Percentiles rank a stretch among this genome's conserved stretches.
phyloP scores from a whole-genome alignment of 2,329 filamentous ascomycete genomes.

The Nigrograna mackinnonii region DNA sequence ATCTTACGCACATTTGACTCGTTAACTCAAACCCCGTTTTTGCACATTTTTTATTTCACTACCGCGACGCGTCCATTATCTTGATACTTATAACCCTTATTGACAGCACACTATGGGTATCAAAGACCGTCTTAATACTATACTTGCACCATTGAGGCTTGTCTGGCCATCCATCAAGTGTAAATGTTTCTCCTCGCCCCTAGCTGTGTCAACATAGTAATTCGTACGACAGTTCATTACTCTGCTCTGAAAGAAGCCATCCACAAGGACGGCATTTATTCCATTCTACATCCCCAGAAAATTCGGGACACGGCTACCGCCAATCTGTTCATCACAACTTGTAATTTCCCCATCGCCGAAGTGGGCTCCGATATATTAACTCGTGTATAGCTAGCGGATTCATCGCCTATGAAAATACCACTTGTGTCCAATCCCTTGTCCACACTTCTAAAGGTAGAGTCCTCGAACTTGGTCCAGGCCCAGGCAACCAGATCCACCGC shows the following conservation, averaged over 20 bases:
- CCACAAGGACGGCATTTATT: constrained; percentile 4
- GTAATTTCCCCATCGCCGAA: constrained; percentile 3
- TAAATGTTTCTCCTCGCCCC: constrained; percentile 1
- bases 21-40: too few species aligned
- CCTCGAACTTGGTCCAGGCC: constrained; percentile 13
- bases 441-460: constrained; percentile 8
- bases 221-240: constrained; percentile 1
- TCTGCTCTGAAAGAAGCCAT: constrained; percentile 4
- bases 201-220: constrained; percentile 1
- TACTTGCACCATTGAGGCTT: constrained; percentile 3
- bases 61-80: too few species aligned
- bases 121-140: neutral
- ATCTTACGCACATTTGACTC: too few species aligned
- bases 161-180: constrained; percentile 8
- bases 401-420: constrained; percentile 13
- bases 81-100: too few species aligned
- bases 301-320: constrained; percentile 4
- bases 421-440: constrained; percentile 9
- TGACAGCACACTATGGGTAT: too few species aligned
- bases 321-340: constrained; percentile 2
- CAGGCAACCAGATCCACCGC: constrained; percentile 14
- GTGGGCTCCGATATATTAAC: constrained; percentile 1
- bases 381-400: constrained; percentile 8
- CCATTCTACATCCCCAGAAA: neutral
- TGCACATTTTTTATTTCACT: too few species aligned